These are phyloP conservation scores for Alnus glutinosa DNA, from an alignment of 306 rosid genomes.

Conservation along the genomic window DNA sequence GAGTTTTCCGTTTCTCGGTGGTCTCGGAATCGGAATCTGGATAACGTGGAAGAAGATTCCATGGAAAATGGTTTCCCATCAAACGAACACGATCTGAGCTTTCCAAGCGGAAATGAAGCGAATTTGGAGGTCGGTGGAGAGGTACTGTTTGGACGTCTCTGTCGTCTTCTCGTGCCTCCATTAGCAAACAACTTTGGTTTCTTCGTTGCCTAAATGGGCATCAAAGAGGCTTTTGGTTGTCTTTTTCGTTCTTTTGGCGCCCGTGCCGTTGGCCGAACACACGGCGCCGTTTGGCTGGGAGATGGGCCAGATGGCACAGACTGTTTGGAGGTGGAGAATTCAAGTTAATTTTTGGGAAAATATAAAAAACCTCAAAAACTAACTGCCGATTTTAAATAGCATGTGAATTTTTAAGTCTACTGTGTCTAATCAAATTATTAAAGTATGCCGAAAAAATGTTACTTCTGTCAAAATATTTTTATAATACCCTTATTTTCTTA, in stretches of 20 bases:
- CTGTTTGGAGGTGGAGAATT: too few species aligned
- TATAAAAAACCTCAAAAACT: too few species aligned
- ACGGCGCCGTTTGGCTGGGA: not conserved
- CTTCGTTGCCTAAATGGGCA: constrained; percentile 24
- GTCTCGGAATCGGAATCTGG: constrained; percentile 63
- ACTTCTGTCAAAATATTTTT: too few species aligned
- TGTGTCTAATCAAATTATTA: too few species aligned
- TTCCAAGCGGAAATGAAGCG: not conserved
- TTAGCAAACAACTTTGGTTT: constrained; percentile 41
- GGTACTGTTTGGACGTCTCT: constrained; percentile 3
- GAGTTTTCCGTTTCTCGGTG: constrained; percentile 54
- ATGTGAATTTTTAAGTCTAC: too few species aligned
- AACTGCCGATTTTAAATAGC: too few species aligned
- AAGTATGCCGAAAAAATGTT: too few species aligned
- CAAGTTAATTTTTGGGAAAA: too few species aligned
- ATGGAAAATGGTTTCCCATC: constrained; percentile 26
- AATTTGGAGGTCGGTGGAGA: not conserved
- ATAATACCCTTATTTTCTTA: too few species aligned
- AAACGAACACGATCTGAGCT: constrained; percentile 6
- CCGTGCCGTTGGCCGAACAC: not conserved
- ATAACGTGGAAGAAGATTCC: constrained; percentile 52
- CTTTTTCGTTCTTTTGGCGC: constrained; percentile 11
- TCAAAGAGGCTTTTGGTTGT: not conserved
- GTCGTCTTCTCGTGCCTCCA: constrained; percentile 32
- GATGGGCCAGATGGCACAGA: not conserved